Evolutionary conservation across 768 basidiomycete species (phyloP), one percentile per base, ranked within the genome.

Genomic region (Trametes elegans): DNA sequence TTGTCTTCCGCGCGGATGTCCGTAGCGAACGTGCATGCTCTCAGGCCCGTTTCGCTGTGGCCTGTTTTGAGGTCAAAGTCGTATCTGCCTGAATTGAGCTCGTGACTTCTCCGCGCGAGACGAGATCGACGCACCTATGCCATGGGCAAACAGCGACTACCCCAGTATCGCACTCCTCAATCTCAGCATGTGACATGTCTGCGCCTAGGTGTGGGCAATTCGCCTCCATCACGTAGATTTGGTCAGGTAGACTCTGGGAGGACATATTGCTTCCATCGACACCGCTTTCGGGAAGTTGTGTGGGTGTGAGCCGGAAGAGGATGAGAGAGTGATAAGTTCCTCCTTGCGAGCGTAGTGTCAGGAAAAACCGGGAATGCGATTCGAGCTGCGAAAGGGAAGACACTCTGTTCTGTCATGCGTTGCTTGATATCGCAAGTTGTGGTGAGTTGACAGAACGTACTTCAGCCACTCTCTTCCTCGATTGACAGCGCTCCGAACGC

Each of bases 161-260:
- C 18, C 79, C 78, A 11, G 69, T 71, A 44, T 84, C 84, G 57
- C 77, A 83, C 47, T 77, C 83, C 63, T 88, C 87, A n/a, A 88
- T 87, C 35, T 88, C 87, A 1, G 87, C 88, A 72, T 90, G 87
- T 13, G 84, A 86, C 69, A 90, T 75, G 51, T 90, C 88, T 19
- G 88, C 88, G 3, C 88, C 88, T 7, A 90, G 76, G 71, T 92
- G 90, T 4, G 89, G 89, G 66, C 89, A 91, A 9, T 77, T 80
- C 5, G 86, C 81, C 68, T 91, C 88, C 88, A 92, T 91, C 7
- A 81, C 82, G 64, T 90, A 91, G 11, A 90, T 73, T 60, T 88
- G 71, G 26, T 65, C 55, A 13, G 66, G 49, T 5, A 55, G 34
- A 24, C 6, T 38, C 31, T 48, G 54, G 3, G 40, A 19, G 9